These are phyloP conservation scores for Pseudocercospora macadamiae DNA, from an alignment of 2,329 filamentous ascomycete species.

Conservation along the genomic window DNA sequence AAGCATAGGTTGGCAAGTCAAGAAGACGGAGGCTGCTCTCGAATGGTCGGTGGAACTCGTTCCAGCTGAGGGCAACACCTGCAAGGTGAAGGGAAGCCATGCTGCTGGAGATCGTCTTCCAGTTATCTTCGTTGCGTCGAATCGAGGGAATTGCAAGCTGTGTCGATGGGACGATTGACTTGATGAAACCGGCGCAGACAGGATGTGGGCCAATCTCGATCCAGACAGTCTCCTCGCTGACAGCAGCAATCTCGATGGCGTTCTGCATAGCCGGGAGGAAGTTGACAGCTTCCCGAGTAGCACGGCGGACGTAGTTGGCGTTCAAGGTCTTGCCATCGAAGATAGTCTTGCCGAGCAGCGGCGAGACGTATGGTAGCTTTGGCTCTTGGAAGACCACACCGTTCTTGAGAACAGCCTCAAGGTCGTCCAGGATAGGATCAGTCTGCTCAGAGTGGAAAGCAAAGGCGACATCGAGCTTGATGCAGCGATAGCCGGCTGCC, in stretches of 20 bases:
- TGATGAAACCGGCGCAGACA: constrained; percentile 32
- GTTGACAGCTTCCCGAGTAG: constrained; percentile 47
- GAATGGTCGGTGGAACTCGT: constrained; percentile 57
- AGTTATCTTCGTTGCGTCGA: constrained; percentile 33
- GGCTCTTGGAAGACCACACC: constrained; percentile 21
- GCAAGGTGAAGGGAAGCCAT: constrained; percentile 56
- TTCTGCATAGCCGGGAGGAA: constrained; percentile 31
- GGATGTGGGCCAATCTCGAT: constrained; percentile 55
- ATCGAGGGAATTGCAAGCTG: constrained; percentile 35
- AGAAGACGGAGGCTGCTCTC: constrained; percentile 43
- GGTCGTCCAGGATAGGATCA: constrained; percentile 33
- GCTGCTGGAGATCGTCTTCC: constrained; percentile 54
- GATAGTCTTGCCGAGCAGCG: constrained; percentile 34
- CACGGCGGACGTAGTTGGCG: constrained; percentile 29
- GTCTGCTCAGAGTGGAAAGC: constrained; percentile 39
- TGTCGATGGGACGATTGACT: constrained; percentile 9
- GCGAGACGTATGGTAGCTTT: constrained; percentile 36
- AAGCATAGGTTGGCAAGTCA: constrained; percentile 56
- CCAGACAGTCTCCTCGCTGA: constrained; percentile 43
- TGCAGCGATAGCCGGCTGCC: constrained; percentile 12
- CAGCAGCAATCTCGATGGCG: constrained; percentile 38
- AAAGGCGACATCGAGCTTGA: constrained; percentile 30
- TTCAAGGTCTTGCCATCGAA: constrained; percentile 26
- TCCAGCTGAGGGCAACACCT: constrained; percentile 63
- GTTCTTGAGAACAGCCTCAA: constrained; percentile 24